phyloP scores from a whole-genome alignment of 2,329 filamentous ascomycete species.

The Cytospora paraplurivora region DNA sequence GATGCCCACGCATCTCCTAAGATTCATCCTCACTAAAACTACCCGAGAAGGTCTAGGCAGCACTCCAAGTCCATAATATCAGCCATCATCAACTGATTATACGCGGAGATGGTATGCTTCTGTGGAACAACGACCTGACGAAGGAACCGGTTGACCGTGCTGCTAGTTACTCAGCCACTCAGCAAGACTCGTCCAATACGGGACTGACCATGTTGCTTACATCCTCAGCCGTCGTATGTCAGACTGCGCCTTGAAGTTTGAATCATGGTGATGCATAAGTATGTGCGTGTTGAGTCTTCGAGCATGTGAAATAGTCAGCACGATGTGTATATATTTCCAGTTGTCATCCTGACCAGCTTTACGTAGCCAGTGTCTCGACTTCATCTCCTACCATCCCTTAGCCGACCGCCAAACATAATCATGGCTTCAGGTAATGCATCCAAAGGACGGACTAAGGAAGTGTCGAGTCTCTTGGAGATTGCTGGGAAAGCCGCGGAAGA shows the following conservation, averaged over 20 bases:
- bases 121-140: neutral
- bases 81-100: neutral
- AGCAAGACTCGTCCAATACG: neutral
- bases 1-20: neutral
- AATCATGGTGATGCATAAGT: neutral
- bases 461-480: conserved; percentile 6
- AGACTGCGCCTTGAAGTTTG: neutral
- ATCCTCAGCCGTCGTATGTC: neutral
- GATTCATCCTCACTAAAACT: neutral
- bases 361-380: neutral
- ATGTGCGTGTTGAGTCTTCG: neutral
- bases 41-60: neutral
- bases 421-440: conserved; percentile 8
- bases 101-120: neutral
- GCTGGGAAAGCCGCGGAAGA: conserved; percentile 13
- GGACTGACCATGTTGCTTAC: neutral
- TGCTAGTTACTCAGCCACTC: neutral
- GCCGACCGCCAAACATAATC: neutral
- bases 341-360: neutral
- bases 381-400: neutral
- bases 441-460: neutral
- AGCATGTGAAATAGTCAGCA: neutral
- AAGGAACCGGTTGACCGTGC: neutral
- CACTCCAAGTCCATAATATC: neutral
- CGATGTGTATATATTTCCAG: neutral